Evolutionary conservation across 1,284 basidiomycete species (phyloP), one percentile per base, ranked within the genome.

Genomic region (Apiotrichum siamense): DNA sequence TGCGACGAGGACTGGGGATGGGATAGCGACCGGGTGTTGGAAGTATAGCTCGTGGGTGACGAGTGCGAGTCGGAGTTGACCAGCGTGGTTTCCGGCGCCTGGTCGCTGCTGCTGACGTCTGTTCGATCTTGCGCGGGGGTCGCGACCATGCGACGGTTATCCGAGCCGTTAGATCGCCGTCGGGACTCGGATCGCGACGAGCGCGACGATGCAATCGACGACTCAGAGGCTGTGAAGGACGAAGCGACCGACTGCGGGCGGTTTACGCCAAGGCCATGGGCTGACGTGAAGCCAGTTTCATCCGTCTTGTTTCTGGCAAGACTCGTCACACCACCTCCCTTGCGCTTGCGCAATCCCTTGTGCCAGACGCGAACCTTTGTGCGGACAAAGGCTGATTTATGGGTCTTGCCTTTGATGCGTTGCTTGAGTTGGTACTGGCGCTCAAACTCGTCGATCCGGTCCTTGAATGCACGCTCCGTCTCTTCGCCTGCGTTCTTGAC

Each of bases 281-380:
- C 17, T 25, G 44, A 41, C 24, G 25, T 31, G 20, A 31, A 43
- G 2, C 39, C 39, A 29, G 24, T 31, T 47, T 44, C 25, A 46
- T 61, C 44, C 23, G 38, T 6, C 38, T 46, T 41, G 27, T 29
- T 15, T 31, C 40, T 33, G 12, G 27, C 48, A 24, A 45, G 39
- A 35, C 27, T 50, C n/a, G 2, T 42, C 25, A 12, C 57, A 20
- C n/a, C 53, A 12, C 31, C 59, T 33, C 17, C 18, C 25, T 29
- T 57, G 31, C 55, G 47, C 24, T 51, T 49, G 6, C 52, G 46
- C 31, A 68, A 24, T n/a, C 64, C 59, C 18, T 47, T 48, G 25
- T 61, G 62, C 70, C 69, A 72, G 4, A 57, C 59, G 29, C 59
- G 52, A 3, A 72, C 67, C 47, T 69, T 70, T 11, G 54, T 57